Conservation (phyloP, 352 stramenopile genomes). For the Saprolegnia diclina region DNA sequence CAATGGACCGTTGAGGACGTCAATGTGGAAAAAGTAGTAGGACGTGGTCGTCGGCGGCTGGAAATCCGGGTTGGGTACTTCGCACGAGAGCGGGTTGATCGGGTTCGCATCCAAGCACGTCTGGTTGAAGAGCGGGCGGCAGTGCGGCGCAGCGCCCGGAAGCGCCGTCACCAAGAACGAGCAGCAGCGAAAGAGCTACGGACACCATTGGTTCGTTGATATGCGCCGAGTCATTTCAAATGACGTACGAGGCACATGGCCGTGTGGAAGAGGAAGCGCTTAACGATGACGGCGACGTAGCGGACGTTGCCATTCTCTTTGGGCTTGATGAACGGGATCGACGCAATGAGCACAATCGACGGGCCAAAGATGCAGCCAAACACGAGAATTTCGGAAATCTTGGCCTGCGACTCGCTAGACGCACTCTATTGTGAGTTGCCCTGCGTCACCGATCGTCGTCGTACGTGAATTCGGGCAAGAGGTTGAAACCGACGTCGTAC, state of each 20-base stretch:
- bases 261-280: constrained; percentile 74
- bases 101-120: constrained; percentile 48
- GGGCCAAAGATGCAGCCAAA: constrained; percentile 67
- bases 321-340: constrained; percentile 55
- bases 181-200: constrained; percentile 49
- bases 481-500: constrained; percentile 66
- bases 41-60: constrained; percentile 38
- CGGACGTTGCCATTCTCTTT: constrained; percentile 44
- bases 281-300: constrained; percentile 74
- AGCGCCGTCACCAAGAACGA: constrained; percentile 79
- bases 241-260: constrained; percentile 49
- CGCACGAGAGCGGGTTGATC: constrained; percentile 45
- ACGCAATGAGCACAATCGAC: constrained; percentile 57
- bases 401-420: constrained; percentile 34
- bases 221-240: constrained; percentile 1
- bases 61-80: constrained; percentile 68
- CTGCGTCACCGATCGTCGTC: no score
- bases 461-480: constrained; percentile 65
- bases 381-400: constrained; percentile 69
- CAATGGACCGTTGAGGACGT: constrained; percentile 58
- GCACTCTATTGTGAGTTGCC: neutral
- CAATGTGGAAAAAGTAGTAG: constrained; percentile 65
- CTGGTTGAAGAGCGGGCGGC: constrained; percentile 65
- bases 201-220: no score
- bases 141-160: constrained; percentile 60